A percentile compares a stretch with the other conserved stretches of the same genome.
Conservation (phyloP, 2,329 filamentous ascomycete genomes). For the Diaporthe nobilis region DNA sequence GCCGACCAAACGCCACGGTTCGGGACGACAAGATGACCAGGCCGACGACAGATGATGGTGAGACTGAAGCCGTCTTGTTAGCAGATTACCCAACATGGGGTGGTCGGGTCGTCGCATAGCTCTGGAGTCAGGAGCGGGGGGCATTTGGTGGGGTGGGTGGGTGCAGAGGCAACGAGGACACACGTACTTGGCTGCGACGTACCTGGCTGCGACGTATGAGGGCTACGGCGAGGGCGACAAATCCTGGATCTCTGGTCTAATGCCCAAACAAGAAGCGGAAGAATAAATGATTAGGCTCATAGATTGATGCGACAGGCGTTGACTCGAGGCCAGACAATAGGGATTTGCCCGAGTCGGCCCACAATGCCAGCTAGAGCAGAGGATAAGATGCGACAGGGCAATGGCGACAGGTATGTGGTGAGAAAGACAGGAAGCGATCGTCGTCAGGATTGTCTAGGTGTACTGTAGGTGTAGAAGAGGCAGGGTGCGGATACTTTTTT, state of each 20-base stretch:
- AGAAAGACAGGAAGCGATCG: conserved; percentile 36
- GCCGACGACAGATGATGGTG: conserved; percentile 13
- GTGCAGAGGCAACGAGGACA: conserved; percentile 24
- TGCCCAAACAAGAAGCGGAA: neutral
- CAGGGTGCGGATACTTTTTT: neutral
- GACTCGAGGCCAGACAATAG: conserved; percentile 25
- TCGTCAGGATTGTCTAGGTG: conserved; percentile 22
- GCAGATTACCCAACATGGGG: conserved; percentile 20
- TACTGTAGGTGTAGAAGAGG: conserved; percentile 1
- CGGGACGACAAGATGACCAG: conserved; percentile 1
- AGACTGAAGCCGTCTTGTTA: conserved; percentile 29
- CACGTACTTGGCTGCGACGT: conserved; percentile 25
- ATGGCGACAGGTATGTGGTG: conserved; percentile 25
- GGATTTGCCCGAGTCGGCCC: conserved; percentile 11
- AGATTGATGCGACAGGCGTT: conserved; percentile 18
- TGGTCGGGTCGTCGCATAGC: conserved; percentile 25
- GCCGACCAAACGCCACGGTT: neutral
- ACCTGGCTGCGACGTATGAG: conserved; percentile 20
- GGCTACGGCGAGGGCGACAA: conserved; percentile 22
- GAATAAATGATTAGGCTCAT: conserved; percentile 19
- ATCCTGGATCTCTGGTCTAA: conserved; percentile 15
- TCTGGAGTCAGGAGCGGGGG: conserved; percentile 21
- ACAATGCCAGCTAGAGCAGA: conserved; percentile 26
- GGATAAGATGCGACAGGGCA: conserved; percentile 20
- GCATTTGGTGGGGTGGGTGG: conserved; percentile 9